Conservation (phyloP, 495 filamentous ascomycete genomes). For the Aspergillus sclerotioniger region DNA sequence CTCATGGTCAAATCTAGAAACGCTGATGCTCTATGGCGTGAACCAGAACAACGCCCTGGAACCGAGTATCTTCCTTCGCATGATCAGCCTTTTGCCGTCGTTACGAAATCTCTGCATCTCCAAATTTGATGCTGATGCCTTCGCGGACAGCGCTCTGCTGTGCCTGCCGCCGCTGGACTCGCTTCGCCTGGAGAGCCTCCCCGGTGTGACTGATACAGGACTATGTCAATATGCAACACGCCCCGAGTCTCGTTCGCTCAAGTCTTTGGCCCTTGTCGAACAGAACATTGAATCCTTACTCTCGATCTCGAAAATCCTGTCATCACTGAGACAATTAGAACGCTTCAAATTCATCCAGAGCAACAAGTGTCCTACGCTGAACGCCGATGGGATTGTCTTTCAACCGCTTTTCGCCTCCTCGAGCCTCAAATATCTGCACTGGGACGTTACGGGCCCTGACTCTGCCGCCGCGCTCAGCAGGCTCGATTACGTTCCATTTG, state of each 20-base stretch:
- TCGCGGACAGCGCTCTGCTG: conserved; percentile 67
- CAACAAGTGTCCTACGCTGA: conserved; percentile 55
- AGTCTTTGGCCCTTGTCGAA: conserved; percentile 62
- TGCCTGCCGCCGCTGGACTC: conserved; percentile 70
- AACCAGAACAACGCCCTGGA: conserved; percentile 58
- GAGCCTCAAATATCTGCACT: conserved; percentile 69
- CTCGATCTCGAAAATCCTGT: conserved; percentile 72
- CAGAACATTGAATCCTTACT: conserved; percentile 63
- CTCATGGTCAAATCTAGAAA: conserved; percentile 69
- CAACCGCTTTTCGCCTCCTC: conserved; percentile 67
- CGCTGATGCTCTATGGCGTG: conserved; percentile 68
- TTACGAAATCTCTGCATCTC: conserved; percentile 75
- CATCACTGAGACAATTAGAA: conserved; percentile 59
- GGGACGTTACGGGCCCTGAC: conserved; percentile 67
- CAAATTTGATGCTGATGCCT: conserved; percentile 66
- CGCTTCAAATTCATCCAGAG: conserved; percentile 72
- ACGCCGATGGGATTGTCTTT: conserved; percentile 58
- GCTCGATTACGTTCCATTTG: conserved; percentile 40
- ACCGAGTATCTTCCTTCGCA: conserved; percentile 64
- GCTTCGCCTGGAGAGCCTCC: conserved; percentile 71
- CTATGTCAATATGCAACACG: conserved; percentile 69
- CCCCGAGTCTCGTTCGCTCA: conserved; percentile 52
- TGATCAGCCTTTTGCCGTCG: conserved; percentile 64
- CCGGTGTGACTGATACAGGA: conserved; percentile 74
- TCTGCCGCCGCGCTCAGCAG: conserved; percentile 39